Evolutionary conservation across 768 basidiomycete species (phyloP).

Genomic region (Phanerodontia chrysosporium): DNA sequence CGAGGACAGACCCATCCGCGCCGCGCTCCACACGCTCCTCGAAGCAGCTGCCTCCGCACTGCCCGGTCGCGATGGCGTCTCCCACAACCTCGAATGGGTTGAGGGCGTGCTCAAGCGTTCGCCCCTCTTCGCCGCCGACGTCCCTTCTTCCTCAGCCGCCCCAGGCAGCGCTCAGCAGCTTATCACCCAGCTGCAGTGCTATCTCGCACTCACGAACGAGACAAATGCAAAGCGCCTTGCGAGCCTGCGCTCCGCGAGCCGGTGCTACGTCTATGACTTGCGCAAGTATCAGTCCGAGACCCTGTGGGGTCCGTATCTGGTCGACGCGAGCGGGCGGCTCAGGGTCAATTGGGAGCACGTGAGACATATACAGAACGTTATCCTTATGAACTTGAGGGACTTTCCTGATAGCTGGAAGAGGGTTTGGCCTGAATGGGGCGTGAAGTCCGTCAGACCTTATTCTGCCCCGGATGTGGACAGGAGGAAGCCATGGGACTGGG

Average conservation of each 20-base stretch:
- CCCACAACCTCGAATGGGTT: conserved; percentile 45
- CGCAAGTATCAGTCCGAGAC: conserved; percentile 48
- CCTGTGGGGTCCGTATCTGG: conserved; percentile 55
- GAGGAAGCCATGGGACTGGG: conserved; percentile 52
- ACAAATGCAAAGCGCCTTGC: conserved; percentile 24
- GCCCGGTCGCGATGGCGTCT: conserved; percentile 17
- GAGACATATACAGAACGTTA: conserved; percentile 42
- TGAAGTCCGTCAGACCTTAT: conserved; percentile 50
- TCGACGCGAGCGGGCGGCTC: conserved; percentile 19
- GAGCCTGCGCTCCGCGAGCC: conserved; percentile 39
- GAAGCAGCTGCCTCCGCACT: conserved; percentile 19
- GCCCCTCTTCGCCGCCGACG: conserved; percentile 7
- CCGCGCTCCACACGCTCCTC: conserved; percentile 38
- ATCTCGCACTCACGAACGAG: conserved; percentile 43
- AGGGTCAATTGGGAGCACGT: conserved; percentile 61
- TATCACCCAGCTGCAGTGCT: conserved; percentile 43
- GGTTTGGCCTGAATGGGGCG: conserved; percentile 43
- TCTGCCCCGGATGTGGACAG: conserved; percentile 43
- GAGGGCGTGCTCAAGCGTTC: conserved; percentile 37
- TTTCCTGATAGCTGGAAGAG: conserved; percentile 25
- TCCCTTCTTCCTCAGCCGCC: background rate
- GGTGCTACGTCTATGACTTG: conserved; percentile 63
- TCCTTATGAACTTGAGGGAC: conserved; percentile 24
- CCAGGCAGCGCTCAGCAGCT: conserved; percentile 26
- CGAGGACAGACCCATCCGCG: conserved; percentile 7